phyloP scores from a whole-genome alignment of 257 asterid species.

The Solanum sparsipilum region DNA sequence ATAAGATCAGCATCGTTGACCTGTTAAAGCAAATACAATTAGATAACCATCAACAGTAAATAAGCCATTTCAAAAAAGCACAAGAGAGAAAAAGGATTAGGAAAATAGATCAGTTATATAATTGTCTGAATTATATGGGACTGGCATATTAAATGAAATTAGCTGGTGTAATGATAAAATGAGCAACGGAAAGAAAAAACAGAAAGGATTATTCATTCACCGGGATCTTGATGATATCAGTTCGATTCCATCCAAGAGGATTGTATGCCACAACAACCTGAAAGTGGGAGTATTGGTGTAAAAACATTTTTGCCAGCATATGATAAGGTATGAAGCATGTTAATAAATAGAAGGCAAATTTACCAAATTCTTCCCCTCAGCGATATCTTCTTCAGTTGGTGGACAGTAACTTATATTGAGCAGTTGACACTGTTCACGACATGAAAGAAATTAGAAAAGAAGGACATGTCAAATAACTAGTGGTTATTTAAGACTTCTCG shows the following conservation, averaged over 20 bases:
- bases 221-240: conserved; percentile 61
- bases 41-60: background rate
- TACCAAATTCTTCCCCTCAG: conserved; percentile 68
- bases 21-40: conserved; percentile 20
- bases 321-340: background rate
- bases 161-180: background rate
- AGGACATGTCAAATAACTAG: background rate
- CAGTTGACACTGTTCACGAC: conserved; percentile 51
- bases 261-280: conserved; percentile 77
- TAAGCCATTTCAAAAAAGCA: background rate
- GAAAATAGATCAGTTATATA: background rate
- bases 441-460: background rate
- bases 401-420: conserved; percentile 82
- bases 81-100: background rate
- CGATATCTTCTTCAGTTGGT: conserved; percentile 55
- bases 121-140: background rate
- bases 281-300: background rate
- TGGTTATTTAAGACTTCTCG: background rate
- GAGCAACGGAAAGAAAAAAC: background rate
- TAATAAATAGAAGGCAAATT: conserved; percentile 3
- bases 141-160: background rate
- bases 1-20: conserved; percentile 51
- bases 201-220: conserved; percentile 28
- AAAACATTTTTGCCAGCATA: background rate
- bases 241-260: conserved; percentile 81